These are phyloP conservation scores for Gynochthodes officinalis DNA, from an alignment of 257 asterid genomes.

Conservation along the genomic window DNA sequence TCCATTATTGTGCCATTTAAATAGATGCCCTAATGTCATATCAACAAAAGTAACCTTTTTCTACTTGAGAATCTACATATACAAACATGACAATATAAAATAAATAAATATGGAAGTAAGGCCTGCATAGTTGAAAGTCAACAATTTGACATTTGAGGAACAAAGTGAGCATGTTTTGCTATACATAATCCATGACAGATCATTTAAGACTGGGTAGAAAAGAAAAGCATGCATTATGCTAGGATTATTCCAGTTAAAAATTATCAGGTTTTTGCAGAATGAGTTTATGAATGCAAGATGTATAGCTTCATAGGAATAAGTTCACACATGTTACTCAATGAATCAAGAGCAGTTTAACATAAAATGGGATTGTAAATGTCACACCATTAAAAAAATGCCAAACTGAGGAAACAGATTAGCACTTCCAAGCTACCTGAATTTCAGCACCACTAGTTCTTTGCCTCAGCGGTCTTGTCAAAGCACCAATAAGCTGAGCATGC, in stretches of 20 bases:
- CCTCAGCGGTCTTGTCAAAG: constrained; percentile 77
- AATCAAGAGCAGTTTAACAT: not conserved
- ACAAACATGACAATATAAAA: not conserved
- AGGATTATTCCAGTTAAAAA: not conserved
- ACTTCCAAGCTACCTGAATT: constrained; percentile 61
- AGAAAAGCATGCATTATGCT: not conserved
- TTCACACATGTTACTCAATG: not conserved
- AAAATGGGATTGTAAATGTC: not conserved
- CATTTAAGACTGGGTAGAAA: not conserved
- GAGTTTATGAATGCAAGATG: not conserved
- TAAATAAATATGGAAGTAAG: not conserved
- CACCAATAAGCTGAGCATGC: constrained; percentile 64
- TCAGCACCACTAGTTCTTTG: constrained; percentile 87
- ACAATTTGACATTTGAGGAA: not conserved
- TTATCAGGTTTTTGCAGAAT: not conserved
- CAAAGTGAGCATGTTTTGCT: not conserved
- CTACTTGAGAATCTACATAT: constrained; percentile 2
- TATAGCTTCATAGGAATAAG: not conserved
- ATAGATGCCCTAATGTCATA: not conserved
- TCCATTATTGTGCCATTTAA: not conserved
- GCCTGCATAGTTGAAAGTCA: not conserved
- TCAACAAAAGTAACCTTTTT: not conserved
- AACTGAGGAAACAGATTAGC: constrained; percentile 9
- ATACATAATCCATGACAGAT: not conserved
- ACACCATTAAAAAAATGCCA: not conserved